A percentile compares a stretch with the other conserved stretches of the same genome.
phyloP scores from a whole-genome alignment of 1,139 yeast genomes.

The Pichia kudriavzevii region DNA sequence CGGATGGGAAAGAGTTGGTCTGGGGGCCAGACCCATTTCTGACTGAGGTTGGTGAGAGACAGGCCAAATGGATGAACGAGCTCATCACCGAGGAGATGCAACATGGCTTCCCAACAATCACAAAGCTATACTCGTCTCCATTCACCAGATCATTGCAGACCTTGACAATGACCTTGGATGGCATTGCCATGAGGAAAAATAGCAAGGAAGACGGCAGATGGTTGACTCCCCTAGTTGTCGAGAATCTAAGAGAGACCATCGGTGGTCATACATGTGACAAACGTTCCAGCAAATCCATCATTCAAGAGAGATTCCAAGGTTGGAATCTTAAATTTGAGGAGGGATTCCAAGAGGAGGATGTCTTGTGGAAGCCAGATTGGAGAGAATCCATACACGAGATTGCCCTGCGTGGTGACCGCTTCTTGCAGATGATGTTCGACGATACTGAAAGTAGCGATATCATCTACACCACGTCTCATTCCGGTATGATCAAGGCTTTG shows the following conservation, averaged over 20 bases:
- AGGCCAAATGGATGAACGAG: slow-evolving; percentile 30
- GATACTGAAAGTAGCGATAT: slow-evolving; percentile 31
- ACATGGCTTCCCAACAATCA: slow-evolving; percentile 48
- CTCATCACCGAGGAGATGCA: slow-evolving; percentile 20
- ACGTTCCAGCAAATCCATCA: slow-evolving; percentile 37
- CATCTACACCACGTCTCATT: slow-evolving; percentile 52
- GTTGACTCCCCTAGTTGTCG: slow-evolving; percentile 38
- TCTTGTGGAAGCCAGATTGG: slow-evolving; percentile 32
- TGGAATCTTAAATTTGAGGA: slow-evolving; percentile 39
- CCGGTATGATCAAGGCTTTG: slow-evolving; percentile 52
- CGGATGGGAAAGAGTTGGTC: slow-evolving; percentile 40
- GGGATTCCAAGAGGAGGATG: slow-evolving; percentile 44
- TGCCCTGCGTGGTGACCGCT: slow-evolving; percentile 40
- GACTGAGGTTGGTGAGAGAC: slow-evolving; percentile 46
- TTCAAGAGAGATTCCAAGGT: slow-evolving; percentile 32
- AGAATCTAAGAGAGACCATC: slow-evolving; percentile 56
- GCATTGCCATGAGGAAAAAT: slow-evolving; percentile 25
- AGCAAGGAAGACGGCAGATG: slow-evolving; percentile 17
- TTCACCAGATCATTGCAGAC: slow-evolving; percentile 58
- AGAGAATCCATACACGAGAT: slow-evolving; percentile 46
- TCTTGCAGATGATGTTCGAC: slow-evolving; percentile 42
- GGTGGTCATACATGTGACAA: slow-evolving; percentile 66
- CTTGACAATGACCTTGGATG: slow-evolving; percentile 51
- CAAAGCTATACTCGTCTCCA: slow-evolving; percentile 54
- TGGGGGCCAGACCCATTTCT: slow-evolving; percentile 70